Conservation (phyloP, 805 yeast species). For the Kodamaea leandrae region DNA sequence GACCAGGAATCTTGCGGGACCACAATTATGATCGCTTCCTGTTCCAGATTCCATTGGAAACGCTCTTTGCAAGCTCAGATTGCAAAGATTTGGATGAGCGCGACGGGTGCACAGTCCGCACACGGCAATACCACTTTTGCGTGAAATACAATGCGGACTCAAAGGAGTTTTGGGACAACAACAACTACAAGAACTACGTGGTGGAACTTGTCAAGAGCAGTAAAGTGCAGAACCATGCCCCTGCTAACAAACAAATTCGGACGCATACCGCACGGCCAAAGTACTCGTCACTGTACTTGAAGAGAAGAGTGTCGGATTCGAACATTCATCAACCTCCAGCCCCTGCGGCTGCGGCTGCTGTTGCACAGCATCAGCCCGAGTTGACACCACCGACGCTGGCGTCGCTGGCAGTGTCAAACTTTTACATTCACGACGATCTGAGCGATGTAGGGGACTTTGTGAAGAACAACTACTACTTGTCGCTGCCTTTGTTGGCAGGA, state of each 20-base stretch:
- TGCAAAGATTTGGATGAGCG: slow-evolving; percentile 5
- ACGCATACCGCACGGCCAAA: slow-evolving; percentile 30
- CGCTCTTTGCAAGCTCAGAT: slow-evolving; percentile 27
- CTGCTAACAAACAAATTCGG: slow-evolving; percentile 12
- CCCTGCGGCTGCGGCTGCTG: too few species aligned
- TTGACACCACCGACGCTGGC: slow-evolving; percentile 9
- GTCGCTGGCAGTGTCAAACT: slow-evolving; percentile 9
- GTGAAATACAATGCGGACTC: slow-evolving; percentile 50
- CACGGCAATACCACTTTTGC: slow-evolving; percentile 46
- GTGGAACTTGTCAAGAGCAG: slow-evolving; percentile 39
- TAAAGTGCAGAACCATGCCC: slow-evolving; percentile 5
- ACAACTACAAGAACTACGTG: slow-evolving; percentile 55
- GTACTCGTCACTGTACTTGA: slow-evolving; percentile 38
- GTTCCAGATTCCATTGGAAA: slow-evolving; percentile 55
- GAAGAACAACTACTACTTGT: slow-evolving; percentile 33
- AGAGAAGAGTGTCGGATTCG: slow-evolving; percentile 31
- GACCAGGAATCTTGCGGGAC: slow-evolving; percentile 46
- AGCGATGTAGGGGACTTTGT: slow-evolving; percentile 28
- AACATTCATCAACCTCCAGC: slow-evolving; percentile 13
- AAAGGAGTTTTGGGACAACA: slow-evolving; percentile 77
- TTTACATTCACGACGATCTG: slow-evolving; percentile 7
- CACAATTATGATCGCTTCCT: slow-evolving; percentile 68
- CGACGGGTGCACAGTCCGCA: slow-evolving; percentile 11
- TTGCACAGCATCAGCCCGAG: slow-evolving; percentile 4
- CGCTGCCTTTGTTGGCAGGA: slow-evolving; percentile 34